These are phyloP conservation scores for Macrolepiota fuliginosa DNA, from an alignment of 768 basidiomycete species.

Conservation along the genomic window DNA sequence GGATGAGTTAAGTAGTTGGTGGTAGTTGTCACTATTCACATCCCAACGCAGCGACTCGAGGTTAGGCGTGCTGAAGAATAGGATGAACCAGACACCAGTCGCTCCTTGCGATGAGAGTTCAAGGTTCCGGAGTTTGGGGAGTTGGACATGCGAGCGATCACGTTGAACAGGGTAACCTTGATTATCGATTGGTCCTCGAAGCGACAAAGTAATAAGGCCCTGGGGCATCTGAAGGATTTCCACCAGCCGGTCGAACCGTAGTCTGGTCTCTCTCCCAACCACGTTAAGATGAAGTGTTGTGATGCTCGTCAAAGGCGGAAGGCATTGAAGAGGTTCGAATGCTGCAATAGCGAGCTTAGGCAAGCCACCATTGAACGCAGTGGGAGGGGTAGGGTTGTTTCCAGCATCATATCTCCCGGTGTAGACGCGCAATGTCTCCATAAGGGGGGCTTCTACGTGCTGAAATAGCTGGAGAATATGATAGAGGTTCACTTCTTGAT, in stretches of 20 bases:
- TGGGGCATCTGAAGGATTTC: conserved; percentile 20
- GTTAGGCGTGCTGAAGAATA: conserved; percentile 25
- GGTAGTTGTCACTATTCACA: conserved; percentile 23
- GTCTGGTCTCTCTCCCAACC: conserved; percentile 4
- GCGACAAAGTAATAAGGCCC: conserved; percentile 26
- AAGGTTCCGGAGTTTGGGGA: conserved; percentile 24
- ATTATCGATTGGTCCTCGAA: conserved; percentile 22
- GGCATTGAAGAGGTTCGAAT: conserved; percentile 22
- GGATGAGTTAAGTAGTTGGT: conserved; percentile 19
- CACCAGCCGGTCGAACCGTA: conserved; percentile 18
- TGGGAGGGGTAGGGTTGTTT: neutral
- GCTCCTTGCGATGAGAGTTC: conserved; percentile 23
- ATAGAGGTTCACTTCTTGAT: conserved; percentile 20
- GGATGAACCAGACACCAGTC: conserved; percentile 25
- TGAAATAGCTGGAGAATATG: conserved; percentile 21
- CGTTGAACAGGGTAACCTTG: conserved; percentile 21
- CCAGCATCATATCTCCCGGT: neutral
- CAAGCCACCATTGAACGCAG: conserved; percentile 20
- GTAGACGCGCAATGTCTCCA: conserved; percentile 23
- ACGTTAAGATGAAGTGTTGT: conserved; percentile 29
- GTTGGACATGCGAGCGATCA: conserved; percentile 14
- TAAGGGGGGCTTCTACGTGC: conserved; percentile 19
- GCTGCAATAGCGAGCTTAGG: conserved; percentile 24
- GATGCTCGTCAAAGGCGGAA: conserved; percentile 27
- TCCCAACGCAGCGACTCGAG: conserved; percentile 36